Conservation (phyloP, 306 rosid genomes). For the Arachis hypogaea region DNA sequence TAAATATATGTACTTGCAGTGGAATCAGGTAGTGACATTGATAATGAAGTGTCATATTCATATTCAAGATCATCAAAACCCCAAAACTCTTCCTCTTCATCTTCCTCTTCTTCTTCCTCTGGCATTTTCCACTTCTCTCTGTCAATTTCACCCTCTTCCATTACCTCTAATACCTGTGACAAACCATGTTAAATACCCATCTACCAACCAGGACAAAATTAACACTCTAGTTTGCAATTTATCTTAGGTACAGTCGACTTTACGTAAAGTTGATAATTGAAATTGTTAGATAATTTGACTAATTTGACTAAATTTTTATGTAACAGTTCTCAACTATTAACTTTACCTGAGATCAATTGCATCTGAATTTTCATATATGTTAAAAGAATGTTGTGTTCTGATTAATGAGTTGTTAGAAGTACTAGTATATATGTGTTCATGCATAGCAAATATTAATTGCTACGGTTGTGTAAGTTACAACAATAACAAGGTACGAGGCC, state of each 20-base stretch:
- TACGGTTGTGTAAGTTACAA: conserved; percentile 22
- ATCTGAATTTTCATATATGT: no score
- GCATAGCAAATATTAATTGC: conserved; percentile 9
- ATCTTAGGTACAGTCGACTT: no score
- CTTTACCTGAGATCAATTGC: no score
- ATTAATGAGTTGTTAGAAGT: no score
- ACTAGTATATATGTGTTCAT: no score
- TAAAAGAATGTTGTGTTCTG: no score
- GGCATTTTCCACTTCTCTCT: conserved; percentile 83
- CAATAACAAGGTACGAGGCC: conserved; percentile 17
- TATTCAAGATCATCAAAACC: conserved; percentile 87
- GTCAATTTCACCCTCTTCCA: conserved; percentile 72
- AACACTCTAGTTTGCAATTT: no score
- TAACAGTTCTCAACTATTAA: no score
- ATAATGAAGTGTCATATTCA: conserved; percentile 78
- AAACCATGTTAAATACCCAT: background rate
- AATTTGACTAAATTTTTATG: no score
- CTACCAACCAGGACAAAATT: no score
- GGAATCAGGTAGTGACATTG: conserved; percentile 69
- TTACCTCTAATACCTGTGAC: conserved; percentile 70
- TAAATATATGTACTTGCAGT: conserved; percentile 51
- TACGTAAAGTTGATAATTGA: no score
- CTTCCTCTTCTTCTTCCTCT: conserved; percentile 73
- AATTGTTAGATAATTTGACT: no score
- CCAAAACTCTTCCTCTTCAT: conserved; percentile 78